These are phyloP conservation scores for Monosporozyma servazzii DNA, from an alignment of 805 yeast genomes.

Conservation along the genomic window DNA sequence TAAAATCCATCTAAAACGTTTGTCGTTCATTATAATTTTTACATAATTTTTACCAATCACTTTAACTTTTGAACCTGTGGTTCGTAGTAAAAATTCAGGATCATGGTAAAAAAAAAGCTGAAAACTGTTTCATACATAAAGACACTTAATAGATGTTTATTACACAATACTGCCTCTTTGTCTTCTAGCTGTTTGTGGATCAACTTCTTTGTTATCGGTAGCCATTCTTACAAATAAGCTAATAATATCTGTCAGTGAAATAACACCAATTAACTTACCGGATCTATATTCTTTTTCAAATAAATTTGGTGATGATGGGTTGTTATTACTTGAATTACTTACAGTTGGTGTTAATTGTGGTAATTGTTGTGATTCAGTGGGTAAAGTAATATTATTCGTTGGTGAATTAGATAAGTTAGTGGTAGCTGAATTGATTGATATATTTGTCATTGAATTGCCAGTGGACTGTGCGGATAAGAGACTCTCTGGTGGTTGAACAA, in stretches of 20 bases:
- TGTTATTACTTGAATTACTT: not conserved
- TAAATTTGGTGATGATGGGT: conserved; percentile 16
- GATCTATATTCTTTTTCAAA: conserved; percentile 45
- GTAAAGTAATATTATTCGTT: not conserved
- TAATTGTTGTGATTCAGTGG: conserved; percentile 1
- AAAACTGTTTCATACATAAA: no score
- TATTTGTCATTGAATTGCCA: conserved; percentile 4
- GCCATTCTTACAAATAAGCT: conserved; percentile 60
- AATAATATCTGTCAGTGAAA: conserved; percentile 83
- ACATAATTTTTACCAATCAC: no score
- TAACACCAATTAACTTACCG: conserved; percentile 83
- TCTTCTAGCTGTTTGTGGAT: conserved; percentile 81
- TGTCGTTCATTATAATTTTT: no score
- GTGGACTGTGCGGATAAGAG: conserved; percentile 13
- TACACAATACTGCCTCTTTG: conserved; percentile 59
- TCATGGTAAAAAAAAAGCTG: not conserved
- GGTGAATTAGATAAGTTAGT: not conserved
- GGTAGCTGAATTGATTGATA: not conserved
- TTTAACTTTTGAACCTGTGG: no score
- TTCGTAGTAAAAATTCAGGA: not conserved
- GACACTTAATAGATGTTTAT: no score
- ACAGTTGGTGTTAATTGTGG: conserved; percentile 8
- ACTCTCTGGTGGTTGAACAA: conserved; percentile 49
- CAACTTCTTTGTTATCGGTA: conserved; percentile 61
- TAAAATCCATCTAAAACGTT: no score